phyloP scores from a whole-genome alignment of 495 filamentous ascomycete species.

The Lasiosphaeriaceae sp. region DNA sequence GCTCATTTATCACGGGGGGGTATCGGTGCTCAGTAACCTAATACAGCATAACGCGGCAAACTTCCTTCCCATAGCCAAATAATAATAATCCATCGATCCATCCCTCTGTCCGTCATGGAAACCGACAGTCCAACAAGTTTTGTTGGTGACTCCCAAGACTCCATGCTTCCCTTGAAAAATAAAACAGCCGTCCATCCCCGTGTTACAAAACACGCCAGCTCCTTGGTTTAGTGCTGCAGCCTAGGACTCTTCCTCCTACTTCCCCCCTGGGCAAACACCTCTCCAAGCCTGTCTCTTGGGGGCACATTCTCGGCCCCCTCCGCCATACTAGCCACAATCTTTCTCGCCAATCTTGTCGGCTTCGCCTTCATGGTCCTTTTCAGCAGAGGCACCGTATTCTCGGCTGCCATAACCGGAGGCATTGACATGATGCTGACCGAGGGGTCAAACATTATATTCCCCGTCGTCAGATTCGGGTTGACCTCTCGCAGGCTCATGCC shows the following conservation, averaged over 20 bases:
- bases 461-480: constrained; percentile 37
- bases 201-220: neutral
- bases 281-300: constrained; percentile 33
- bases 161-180: neutral
- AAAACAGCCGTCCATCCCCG: neutral
- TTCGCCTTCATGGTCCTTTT: constrained; percentile 51
- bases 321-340: constrained; percentile 37
- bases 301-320: constrained; percentile 63
- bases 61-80: neutral
- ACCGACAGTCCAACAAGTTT: too few relatives aligned
- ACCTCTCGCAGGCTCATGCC: constrained; percentile 42
- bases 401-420: constrained; percentile 27
- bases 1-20: constrained; percentile 8
- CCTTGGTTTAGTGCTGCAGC: constrained; percentile 20
- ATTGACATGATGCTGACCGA: constrained; percentile 25
- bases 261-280: constrained; percentile 20
- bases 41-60: constrained; percentile 11
- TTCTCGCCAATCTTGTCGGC: constrained; percentile 39
- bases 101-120: neutral
- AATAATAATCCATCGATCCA: too few relatives aligned
- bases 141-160: too few relatives aligned
- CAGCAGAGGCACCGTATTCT: constrained; percentile 35
- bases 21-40: constrained; percentile 21
- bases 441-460: constrained; percentile 26
- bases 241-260: constrained; percentile 52